Evolutionary conservation across 2,329 filamentous ascomycete species (phyloP), one percentile per base, ranked within the genome.

Genomic region (Ceratocystis albifundus): DNA sequence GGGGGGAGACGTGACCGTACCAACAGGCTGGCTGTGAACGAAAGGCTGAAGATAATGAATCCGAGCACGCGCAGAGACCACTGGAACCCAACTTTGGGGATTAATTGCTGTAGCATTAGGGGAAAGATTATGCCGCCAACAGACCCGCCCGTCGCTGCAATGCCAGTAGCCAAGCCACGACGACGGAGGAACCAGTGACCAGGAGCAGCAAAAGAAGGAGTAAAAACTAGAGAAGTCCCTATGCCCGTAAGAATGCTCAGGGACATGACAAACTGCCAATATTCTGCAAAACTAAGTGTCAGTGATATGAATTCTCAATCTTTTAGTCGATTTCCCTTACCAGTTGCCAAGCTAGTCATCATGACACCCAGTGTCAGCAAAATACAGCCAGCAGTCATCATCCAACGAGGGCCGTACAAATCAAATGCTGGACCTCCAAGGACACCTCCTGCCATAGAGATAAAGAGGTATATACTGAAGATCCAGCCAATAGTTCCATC

Each of bases 381-480:
- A 30, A 87, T 71, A 64, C 84, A 85, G 5, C 90, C 90, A 0
- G 77, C 76, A 1, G 84, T 73, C 2, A 94, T 80, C n/a, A 94
- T 79, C 68, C 81, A 74, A 15, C 84, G 79, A 0, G 90, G 88
- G 0, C 90, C 90, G 69, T 87, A 82, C 61, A 82, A 81, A 73
- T 96, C 90, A 72, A 95, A 95, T 46, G 94, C 74, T 0, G 90
- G 89, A 0, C 90, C 90, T 62, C 92, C 86, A 71, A 93, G 88
- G 8, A 95, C 83, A 30, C 90, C 89, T 46, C 88, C 85, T 72
- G 93, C 89, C 74, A 94, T 93, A 59, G 88, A 83, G 61, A 93
- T 77, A 72, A 94, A 95, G 36, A 89, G 80, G 72, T 91, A 93
- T 64, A 94, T 77, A 71, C 87, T 86, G 71, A 93, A 92, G 69